A percentile compares a stretch with the other conserved stretches of the same genome.
phyloP scores from a whole-genome alignment of 768 basidiomycete species.

The Psilocybe cyanescens region DNA sequence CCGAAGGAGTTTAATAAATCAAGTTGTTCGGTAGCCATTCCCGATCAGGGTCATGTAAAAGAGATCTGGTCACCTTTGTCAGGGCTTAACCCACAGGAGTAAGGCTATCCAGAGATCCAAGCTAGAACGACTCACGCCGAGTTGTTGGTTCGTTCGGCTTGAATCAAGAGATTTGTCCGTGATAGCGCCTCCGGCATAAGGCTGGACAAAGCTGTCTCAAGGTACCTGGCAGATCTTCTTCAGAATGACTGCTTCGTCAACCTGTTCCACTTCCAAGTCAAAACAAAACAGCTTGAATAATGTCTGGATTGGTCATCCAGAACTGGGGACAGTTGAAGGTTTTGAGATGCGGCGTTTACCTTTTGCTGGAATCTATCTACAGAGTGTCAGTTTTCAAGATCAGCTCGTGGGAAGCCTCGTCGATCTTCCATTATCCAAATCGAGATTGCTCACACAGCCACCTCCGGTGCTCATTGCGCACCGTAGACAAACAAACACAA shows the following conservation, averaged over 20 bases:
- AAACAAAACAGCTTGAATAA: slow-evolving; percentile 27
- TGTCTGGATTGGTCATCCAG: slow-evolving; percentile 19
- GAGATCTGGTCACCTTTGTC: slow-evolving; percentile 35
- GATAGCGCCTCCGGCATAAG: slow-evolving; percentile 24
- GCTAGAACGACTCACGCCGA: slow-evolving; percentile 30
- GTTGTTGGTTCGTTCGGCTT: slow-evolving; percentile 27
- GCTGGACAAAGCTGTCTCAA: slow-evolving; percentile 7
- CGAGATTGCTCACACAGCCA: slow-evolving; percentile 22
- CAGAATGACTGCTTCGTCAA: slow-evolving; percentile 5
- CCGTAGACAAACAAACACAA: slow-evolving; percentile 24
- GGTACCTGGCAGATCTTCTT: slow-evolving; percentile 14
- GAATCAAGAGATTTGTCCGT: slow-evolving; percentile 30
- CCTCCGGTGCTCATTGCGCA: slow-evolving; percentile 18
- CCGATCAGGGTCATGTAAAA: slow-evolving; percentile 25
- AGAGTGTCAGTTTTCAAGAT: slow-evolving; percentile 22
- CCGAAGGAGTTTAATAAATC: slow-evolving; percentile 30
- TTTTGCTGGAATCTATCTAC: slow-evolving; percentile 31
- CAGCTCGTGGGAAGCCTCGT: slow-evolving; percentile 15
- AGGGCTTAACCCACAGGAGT: slow-evolving; percentile 36
- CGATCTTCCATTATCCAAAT: slow-evolving; percentile 20
- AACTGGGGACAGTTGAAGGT: slow-evolving; percentile 11
- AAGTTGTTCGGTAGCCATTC: slow-evolving; percentile 37
- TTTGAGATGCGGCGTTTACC: slow-evolving; percentile 38
- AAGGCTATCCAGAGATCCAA: slow-evolving; percentile 35
- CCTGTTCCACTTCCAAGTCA: slow-evolving; percentile 16